Evolutionary conservation across 257 asterid genomes (phyloP), one percentile per base, ranked within the genome.

Genomic region (Przewalskia tangutica): DNA sequence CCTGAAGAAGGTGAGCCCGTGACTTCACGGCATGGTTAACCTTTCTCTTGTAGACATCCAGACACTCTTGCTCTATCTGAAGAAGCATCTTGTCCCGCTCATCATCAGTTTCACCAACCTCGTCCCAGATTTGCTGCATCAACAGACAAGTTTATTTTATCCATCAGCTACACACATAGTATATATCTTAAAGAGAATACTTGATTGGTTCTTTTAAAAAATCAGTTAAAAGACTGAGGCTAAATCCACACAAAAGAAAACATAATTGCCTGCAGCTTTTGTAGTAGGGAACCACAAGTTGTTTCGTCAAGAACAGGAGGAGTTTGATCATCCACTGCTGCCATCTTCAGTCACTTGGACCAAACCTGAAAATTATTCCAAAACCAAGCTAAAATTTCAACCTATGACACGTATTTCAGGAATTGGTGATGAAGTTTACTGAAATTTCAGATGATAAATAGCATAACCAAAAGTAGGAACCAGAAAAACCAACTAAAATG

Each of bases 61-160:
- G 86, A 89, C 98, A 95, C 71, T 95, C 98, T 67, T 93, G 96
- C 86, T 95, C 98, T 66, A 95, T 80, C 88, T 93, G 98, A 87
- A 93, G 93, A 85, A 93, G 94, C 93, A 93, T 89, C 89, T 81
- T 89, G 85, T 95, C 98, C 63, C 98, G 88, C 66, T 92, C 98
- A 9, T 95, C 97, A 18, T 93, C 97, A 77, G 86, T 91, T 87
- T 93, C 97, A 46, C 98, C 98, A 55, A 95, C 98, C 84, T 95
- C 98, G 84, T 95, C 98, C 98, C 98, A 95, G 8, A 95, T 92
- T 90, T 90, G 90, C 98, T 95, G 91, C 91, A 90, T 66, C 23
- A 76, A 64, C 82, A 70, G 38, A 76, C 48, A 55, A 84, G 80
- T 64, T 81, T 76, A 51, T 62, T 54, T 81, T 34, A 38, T 16